Evolutionary conservation across 2,329 filamentous ascomycete genomes (phyloP), one percentile per base, ranked within the genome.

Genomic region (Penicillium expansum): DNA sequence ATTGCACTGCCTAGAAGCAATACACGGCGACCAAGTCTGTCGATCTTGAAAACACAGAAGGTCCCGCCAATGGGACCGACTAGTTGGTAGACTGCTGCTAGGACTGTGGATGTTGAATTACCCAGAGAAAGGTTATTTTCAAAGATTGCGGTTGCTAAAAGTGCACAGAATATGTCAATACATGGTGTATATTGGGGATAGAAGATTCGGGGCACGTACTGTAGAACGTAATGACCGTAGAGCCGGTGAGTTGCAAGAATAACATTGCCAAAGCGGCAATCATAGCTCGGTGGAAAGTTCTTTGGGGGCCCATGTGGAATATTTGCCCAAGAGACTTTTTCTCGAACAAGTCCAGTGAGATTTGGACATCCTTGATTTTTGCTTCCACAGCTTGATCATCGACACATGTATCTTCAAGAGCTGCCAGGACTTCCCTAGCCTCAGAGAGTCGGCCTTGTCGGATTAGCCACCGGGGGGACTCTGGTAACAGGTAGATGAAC

Each of bases 391-490:
- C 14, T 14, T 51, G 27, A 39, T 61, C 57, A 18, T 60, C 35
- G 1, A 47, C 9, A 30, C 27, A 42, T 8, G 41, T 53, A 18
- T 65, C 48, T 1, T 60, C 54, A 3, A 66, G 43, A 14, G 60
- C 57, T 5, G 64, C 62, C 24, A 66, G 35, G 22, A 61, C 55
- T 32, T 63, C 57, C 11, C 55, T 51, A 9, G 64, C 64, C 27
- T 66, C 63, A 2, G 48, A 14, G 5, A 60, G 53, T 29, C 58
- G 56, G 9, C 53, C 55, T 41, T 58, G 56, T 42, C 56, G 60
- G 33, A 66, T 50, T 6, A 66, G 55, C 64, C 64, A 66, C 2
- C 64, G 61, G 45, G 64, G 64, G 1, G 64, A 66, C 30, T 66
- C 64, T 1, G 64, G 64, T 9, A 47, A 20, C 18, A 64, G 48